A percentile compares a stretch with the other conserved stretches of the same genome.
These are phyloP conservation scores for Trypanosoma brucei DNA, from an alignment of 208 protist species.

Conservation along the genomic window DNA sequence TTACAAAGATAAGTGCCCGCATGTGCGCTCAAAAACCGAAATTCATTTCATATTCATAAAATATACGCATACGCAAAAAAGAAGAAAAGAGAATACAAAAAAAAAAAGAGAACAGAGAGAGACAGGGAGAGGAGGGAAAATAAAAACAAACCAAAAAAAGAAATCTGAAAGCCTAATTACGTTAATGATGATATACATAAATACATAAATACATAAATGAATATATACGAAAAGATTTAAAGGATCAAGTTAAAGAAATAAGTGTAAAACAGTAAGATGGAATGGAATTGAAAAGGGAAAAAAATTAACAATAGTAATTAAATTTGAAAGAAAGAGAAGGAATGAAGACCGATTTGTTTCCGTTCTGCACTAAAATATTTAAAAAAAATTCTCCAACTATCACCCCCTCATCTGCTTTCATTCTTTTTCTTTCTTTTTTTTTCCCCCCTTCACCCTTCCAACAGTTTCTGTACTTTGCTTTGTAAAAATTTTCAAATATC, in stretches of 20 bases:
- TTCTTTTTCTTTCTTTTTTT: constrained; percentile 1
- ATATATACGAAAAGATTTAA: not conserved
- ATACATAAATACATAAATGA: not conserved
- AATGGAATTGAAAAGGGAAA: constrained; percentile 4
- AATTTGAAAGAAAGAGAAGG: not conserved
- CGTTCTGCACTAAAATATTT: not conserved
- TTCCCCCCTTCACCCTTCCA: not conserved
- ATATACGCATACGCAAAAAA: constrained; percentile 2
- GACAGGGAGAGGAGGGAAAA: not conserved
- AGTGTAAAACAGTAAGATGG: constrained; percentile 1
- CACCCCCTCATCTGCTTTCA: not conserved
- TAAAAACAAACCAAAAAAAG: not conserved
- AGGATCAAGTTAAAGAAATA: not conserved
- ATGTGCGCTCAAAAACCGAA: not conserved
- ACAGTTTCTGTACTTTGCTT: not conserved
- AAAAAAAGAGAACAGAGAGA: constrained; percentile 3
- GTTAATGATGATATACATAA: constrained; percentile 7
- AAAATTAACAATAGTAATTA: constrained; percentile 6
- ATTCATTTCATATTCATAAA: not conserved
- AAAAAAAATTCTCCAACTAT: not conserved
- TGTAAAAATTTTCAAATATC: too few relatives aligned
- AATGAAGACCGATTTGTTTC: not conserved
- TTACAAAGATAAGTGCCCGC: too few relatives aligned
- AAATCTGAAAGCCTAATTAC: not conserved
- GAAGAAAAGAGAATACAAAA: constrained; percentile 7